Evolutionary conservation across 2,329 filamentous ascomycete genomes (phyloP).

Genomic region (Epichloe festucae): DNA sequence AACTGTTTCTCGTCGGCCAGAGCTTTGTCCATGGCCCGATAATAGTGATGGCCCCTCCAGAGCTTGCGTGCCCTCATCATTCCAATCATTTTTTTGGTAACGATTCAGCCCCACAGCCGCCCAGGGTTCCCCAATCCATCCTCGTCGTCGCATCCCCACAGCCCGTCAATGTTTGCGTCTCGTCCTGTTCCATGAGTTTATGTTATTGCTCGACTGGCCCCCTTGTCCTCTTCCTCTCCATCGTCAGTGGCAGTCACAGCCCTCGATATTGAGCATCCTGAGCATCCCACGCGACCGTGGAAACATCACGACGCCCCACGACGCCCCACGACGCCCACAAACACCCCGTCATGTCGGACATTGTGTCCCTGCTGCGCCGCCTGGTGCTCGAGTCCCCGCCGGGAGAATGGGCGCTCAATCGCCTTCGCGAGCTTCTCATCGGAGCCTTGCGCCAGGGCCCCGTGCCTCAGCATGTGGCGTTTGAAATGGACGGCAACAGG

Average conservation of each 20-base stretch:
- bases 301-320: background rate
- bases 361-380: constrained; percentile 36
- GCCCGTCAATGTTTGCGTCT: background rate
- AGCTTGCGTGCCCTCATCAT: too few relatives aligned
- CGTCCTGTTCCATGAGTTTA: background rate
- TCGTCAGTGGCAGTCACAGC: background rate
- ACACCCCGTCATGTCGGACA: constrained; percentile 33
- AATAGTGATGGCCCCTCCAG: too few relatives aligned
- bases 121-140: background rate
- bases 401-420: constrained; percentile 73
- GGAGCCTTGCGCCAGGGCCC: constrained; percentile 81
- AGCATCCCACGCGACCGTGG: background rate
- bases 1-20: too few relatives aligned
- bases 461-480: constrained; percentile 91
- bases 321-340: background rate
- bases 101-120: too few relatives aligned
- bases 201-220: background rate
- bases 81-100: too few relatives aligned
- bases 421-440: constrained; percentile 73
- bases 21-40: too few relatives aligned
- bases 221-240: background rate
- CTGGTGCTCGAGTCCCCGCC: constrained; percentile 85
- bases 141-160: background rate
- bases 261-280: background rate
- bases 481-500: constrained; percentile 97